Evolutionary conservation across 2,329 filamentous ascomycete species (phyloP).

Genomic region (Xylariales sp.): DNA sequence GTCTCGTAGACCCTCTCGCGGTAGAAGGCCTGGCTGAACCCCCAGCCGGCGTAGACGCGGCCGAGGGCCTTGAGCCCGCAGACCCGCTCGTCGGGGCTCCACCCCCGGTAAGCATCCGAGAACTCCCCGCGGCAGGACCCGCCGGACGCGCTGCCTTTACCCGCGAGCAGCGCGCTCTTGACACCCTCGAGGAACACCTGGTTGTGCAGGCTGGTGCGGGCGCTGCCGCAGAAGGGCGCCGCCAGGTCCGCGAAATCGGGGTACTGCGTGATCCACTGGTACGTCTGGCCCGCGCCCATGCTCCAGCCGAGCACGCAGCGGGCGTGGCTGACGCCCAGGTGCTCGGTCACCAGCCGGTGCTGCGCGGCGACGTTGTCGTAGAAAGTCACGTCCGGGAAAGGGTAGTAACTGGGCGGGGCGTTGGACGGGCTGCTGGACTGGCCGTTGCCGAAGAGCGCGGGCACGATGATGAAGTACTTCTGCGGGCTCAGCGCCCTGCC

Average conservation of each 20-base stretch:
- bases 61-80: slow-evolving; percentile 61
- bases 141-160: slow-evolving; percentile 47
- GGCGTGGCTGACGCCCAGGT: slow-evolving; percentile 55
- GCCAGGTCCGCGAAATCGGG: slow-evolving; percentile 62
- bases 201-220: slow-evolving; percentile 62
- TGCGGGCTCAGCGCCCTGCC: slow-evolving; percentile 59
- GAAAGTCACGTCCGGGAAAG: slow-evolving; percentile 60
- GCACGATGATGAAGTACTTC: slow-evolving; percentile 57
- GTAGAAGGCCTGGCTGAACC: slow-evolving; percentile 76
- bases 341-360: slow-evolving; percentile 59
- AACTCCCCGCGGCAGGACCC: slow-evolving; percentile 43
- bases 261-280: slow-evolving; percentile 59
- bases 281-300: slow-evolving; percentile 64
- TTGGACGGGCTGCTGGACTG: slow-evolving; percentile 67
- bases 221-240: slow-evolving; percentile 63
- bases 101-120: slow-evolving; percentile 34
- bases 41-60: slow-evolving; percentile 76
- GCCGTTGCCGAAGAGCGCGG: slow-evolving; percentile 65
- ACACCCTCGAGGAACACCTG: slow-evolving; percentile 61
- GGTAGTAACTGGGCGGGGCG: slow-evolving; percentile 40
- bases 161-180: slow-evolving; percentile 51
- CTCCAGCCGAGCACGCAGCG: slow-evolving; percentile 64
- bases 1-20: slow-evolving; percentile 65
- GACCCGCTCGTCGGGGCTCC: slow-evolving; percentile 49
- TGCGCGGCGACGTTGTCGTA: slow-evolving; percentile 69